A percentile compares a stretch with the other conserved stretches of the same genome.
Conservation (phyloP, 2,329 filamentous ascomycete species). For the Diaporthe ilicicola region DNA sequence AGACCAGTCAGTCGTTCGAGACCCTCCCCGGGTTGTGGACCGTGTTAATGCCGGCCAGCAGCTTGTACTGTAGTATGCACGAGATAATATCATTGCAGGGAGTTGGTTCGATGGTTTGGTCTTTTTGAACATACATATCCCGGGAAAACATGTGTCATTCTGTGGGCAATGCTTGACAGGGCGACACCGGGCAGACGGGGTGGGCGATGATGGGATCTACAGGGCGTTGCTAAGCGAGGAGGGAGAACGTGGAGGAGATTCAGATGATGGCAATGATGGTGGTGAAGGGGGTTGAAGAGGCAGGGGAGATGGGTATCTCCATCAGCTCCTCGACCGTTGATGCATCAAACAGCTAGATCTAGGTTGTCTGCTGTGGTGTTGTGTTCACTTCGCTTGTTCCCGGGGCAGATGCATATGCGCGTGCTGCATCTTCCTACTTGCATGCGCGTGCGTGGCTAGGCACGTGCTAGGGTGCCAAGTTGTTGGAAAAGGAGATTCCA, state of each 20-base stretch:
- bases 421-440: not conserved
- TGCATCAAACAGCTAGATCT: too few species aligned
- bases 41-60: not conserved
- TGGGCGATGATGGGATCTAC: slow-evolving; percentile 16
- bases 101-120: not conserved
- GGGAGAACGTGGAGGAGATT: not conserved
- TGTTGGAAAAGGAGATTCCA: slow-evolving; percentile 9
- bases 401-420: not conserved
- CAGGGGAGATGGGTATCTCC: too few species aligned
- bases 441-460: slow-evolving; percentile 3
- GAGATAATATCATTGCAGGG: not conserved
- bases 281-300: too few species aligned
- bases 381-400: not conserved
- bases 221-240: not conserved
- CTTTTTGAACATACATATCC: not conserved
- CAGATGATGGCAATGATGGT: not conserved
- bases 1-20: not conserved
- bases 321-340: not conserved
- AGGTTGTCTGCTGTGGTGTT: not conserved
- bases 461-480: slow-evolving; percentile 20
- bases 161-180: slow-evolving; percentile 9
- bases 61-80: not conserved
- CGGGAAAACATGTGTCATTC: not conserved
- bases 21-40: slow-evolving; percentile 4
- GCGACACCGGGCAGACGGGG: not conserved